These are phyloP conservation scores for Fulvia fulva DNA, from an alignment of 2,329 filamentous ascomycete species.

Conservation along the genomic window DNA sequence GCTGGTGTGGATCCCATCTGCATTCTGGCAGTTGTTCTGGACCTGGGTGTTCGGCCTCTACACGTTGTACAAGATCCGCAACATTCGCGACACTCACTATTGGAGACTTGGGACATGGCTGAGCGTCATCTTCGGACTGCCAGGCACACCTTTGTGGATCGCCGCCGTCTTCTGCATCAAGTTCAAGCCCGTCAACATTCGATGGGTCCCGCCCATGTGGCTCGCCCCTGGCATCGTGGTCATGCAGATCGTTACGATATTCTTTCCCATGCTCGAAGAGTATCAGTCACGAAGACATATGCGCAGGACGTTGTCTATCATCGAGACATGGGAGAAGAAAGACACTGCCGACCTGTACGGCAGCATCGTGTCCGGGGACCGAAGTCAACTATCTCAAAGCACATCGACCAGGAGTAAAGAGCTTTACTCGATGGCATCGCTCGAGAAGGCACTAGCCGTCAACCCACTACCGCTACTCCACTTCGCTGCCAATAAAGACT, in stretches of 20 bases:
- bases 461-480: conserved; percentile 59
- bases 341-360: not conserved
- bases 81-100: conserved; percentile 61
- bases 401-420: conserved; percentile 15
- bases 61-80: conserved; percentile 58
- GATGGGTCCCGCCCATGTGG: conserved; percentile 61
- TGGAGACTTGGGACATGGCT: conserved; percentile 62
- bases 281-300: conserved; percentile 35
- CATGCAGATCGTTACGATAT: conserved; percentile 61
- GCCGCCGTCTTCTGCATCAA: conserved; percentile 52
- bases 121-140: conserved; percentile 50
- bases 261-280: conserved; percentile 60
- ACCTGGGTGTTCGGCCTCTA: conserved; percentile 59
- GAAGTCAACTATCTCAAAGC: conserved; percentile 4
- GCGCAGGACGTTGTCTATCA: conserved; percentile 35
- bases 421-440: conserved; percentile 57
- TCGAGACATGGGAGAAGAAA: conserved; percentile 16
- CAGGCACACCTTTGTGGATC: conserved; percentile 65
- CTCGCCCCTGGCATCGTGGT: conserved; percentile 58
- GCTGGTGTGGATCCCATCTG: conserved; percentile 61
- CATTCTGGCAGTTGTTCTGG: conserved; percentile 63
- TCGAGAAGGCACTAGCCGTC: conserved; percentile 58
- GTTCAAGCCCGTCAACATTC: conserved; percentile 45
- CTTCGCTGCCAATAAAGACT: conserved; percentile 63
- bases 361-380: not conserved